phyloP scores from a whole-genome alignment of 2,329 filamentous ascomycete genomes.

The Colletotrichum siamense region DNA sequence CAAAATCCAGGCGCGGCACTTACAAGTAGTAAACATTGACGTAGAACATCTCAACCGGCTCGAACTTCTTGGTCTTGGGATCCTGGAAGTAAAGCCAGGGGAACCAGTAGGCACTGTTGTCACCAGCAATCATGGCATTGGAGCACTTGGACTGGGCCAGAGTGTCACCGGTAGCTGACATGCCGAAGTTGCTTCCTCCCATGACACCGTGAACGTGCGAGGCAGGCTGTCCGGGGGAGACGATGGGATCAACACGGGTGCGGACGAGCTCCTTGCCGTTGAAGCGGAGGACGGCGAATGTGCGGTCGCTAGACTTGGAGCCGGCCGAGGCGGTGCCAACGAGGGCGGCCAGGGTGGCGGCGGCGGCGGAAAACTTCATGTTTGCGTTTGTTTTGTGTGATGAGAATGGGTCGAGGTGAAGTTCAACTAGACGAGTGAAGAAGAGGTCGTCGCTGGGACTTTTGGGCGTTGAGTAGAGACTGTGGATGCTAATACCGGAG shows the following conservation, averaged over 20 bases:
- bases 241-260: constrained; percentile 71
- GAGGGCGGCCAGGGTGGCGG: constrained; percentile 38
- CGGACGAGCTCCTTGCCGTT: constrained; percentile 68
- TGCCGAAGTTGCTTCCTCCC: constrained; percentile 72
- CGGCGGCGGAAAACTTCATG: constrained; percentile 41
- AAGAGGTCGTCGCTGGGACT: not conserved
- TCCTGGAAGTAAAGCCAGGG: constrained; percentile 73
- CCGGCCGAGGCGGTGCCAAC: constrained; percentile 39
- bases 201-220: constrained; percentile 74
- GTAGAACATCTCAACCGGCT: constrained; percentile 72
- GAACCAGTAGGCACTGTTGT: constrained; percentile 81
- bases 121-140: constrained; percentile 70
- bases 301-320: constrained; percentile 49
- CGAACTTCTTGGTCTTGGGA: constrained; percentile 65
- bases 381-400: not conserved
- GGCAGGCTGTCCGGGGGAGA: constrained; percentile 63
- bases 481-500: constrained; percentile 36
- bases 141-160: constrained; percentile 70
- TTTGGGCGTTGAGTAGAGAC: constrained; percentile 7
- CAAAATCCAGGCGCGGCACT: constrained; percentile 27
- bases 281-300: constrained; percentile 75
- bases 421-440: not conserved
- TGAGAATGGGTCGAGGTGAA: not conserved
- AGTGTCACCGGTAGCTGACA: constrained; percentile 64
- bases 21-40: constrained; percentile 81